phyloP scores from a whole-genome alignment of 805 yeast genomes.

The Candida easanensis region DNA sequence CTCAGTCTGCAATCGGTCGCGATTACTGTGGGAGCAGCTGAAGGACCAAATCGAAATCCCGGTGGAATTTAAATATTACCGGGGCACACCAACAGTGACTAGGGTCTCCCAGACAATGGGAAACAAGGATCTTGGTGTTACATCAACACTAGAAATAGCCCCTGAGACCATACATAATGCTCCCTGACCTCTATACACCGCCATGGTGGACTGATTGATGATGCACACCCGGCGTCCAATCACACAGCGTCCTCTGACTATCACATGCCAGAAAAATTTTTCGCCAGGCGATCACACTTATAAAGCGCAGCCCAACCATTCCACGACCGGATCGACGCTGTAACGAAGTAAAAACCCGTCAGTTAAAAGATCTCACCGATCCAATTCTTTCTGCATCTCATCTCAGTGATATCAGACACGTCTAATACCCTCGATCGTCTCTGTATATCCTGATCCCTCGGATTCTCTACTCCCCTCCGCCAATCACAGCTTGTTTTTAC shows the following conservation, averaged over 20 bases:
- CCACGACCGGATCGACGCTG: not conserved
- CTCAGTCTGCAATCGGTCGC: too few species aligned
- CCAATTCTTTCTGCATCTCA: too few species aligned
- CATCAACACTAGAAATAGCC: not conserved
- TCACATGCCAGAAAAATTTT: slow-evolving; percentile 3
- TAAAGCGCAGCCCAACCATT: not conserved
- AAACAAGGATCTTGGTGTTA: not conserved
- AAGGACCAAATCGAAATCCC: too few species aligned
- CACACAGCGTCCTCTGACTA: not conserved
- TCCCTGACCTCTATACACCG: too few species aligned
- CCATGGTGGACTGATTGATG: too few species aligned
- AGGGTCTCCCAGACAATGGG: not conserved
- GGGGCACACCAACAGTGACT: not conserved
- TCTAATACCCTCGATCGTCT: too few species aligned
- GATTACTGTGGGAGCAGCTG: too few species aligned
- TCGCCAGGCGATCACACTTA: not conserved
- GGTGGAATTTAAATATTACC: not conserved
- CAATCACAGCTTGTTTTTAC: not conserved
- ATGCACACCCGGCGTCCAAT: not conserved
- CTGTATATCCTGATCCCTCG: too few species aligned
- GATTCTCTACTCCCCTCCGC: too few species aligned
- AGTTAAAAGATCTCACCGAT: not conserved
- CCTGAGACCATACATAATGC: not conserved
- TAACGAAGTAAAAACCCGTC: not conserved
- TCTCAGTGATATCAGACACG: too few species aligned